phyloP scores from a whole-genome alignment of 176 grass and related monocot species.

The Oropetium thomaeum region DNA sequence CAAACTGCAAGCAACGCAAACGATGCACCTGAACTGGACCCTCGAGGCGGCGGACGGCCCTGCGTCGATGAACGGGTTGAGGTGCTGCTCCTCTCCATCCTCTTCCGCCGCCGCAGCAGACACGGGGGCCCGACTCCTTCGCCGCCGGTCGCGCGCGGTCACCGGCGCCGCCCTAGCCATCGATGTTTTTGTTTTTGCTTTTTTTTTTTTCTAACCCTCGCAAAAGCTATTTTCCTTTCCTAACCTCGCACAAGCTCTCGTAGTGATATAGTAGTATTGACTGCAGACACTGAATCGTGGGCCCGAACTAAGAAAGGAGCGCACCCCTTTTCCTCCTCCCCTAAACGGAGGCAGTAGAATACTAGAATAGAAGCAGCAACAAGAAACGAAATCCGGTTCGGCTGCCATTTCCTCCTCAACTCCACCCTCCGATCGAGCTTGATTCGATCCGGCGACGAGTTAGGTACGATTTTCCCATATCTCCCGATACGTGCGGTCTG shows the following conservation, averaged over 20 bases:
- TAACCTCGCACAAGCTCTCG: neutral
- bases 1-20: neutral
- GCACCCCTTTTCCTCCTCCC: neutral
- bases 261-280: too few species aligned
- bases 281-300: neutral
- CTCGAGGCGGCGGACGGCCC: conserved; percentile 5
- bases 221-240: neutral
- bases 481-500: neutral
- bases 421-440: neutral
- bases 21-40: conserved; percentile 46
- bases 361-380: too few species aligned
- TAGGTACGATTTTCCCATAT: neutral
- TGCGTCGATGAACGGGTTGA: conserved; percentile 45
- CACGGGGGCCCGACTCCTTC: neutral
- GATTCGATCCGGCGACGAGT: neutral
- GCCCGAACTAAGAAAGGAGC: neutral
- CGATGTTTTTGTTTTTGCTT: neutral
- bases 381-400: neutral
- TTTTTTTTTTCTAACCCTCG: neutral
- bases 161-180: neutral
- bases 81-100: conserved; percentile 52
- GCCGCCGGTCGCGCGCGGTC: neutral
- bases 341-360: neutral
- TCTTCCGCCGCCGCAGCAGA: neutral
- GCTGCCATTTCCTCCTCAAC: neutral